phyloP scores from a whole-genome alignment of 2,329 filamentous ascomycete genomes.

The Botrytis deweyae region DNA sequence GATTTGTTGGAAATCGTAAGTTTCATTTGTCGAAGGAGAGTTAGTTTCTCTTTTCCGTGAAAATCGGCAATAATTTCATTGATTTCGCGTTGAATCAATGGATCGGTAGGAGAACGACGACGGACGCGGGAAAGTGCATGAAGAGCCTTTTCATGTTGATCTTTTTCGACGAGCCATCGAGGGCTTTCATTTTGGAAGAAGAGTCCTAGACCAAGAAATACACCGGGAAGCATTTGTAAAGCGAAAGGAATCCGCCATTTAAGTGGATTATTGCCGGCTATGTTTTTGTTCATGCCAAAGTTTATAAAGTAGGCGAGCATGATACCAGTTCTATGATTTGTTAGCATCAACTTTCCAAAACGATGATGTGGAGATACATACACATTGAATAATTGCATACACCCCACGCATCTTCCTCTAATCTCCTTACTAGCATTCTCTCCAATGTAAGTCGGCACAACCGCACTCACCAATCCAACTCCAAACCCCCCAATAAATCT shows the following conservation, averaged over 20 bases:
- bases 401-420: conserved; percentile 24
- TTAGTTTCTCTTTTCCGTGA: conserved; percentile 48
- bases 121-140: conserved; percentile 53
- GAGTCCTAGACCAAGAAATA: conserved; percentile 61
- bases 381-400: conserved; percentile 27
- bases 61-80: conserved; percentile 49
- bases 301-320: conserved; percentile 25
- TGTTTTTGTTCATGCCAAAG: conserved; percentile 18
- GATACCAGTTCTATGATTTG: conserved; percentile 15
- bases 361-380: neutral
- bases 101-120: conserved; percentile 49
- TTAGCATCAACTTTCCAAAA: neutral
- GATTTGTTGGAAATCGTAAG: conserved; percentile 27
- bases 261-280: conserved; percentile 2
- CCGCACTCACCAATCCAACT: conserved; percentile 23
- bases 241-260: conserved; percentile 58
- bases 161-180: conserved; percentile 63
- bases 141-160: conserved; percentile 62
- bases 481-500: conserved; percentile 25
- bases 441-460: conserved; percentile 27
- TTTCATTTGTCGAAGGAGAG: conserved; percentile 42
- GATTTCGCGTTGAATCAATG: conserved; percentile 50
- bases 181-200: conserved; percentile 58
- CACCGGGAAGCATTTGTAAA: conserved; percentile 61
- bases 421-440: conserved; percentile 25